These are phyloP conservation scores for Colletotrichum sidae DNA, from an alignment of 2,329 filamentous ascomycete genomes.

Conservation along the genomic window DNA sequence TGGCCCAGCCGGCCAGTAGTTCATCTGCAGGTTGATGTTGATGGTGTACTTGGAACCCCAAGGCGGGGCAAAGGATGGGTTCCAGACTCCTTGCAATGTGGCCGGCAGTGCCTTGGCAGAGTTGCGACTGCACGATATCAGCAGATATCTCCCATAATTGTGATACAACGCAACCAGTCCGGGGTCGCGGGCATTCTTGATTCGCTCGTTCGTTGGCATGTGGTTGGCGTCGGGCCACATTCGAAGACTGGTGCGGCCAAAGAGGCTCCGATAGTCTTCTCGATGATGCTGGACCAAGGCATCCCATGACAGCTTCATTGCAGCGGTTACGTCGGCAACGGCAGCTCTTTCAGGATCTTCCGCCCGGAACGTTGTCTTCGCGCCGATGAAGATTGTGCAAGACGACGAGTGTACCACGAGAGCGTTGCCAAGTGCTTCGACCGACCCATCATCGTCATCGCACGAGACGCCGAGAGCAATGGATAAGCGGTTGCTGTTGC, in stretches of 20 bases:
- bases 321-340: conserved; percentile 40
- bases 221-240: conserved; percentile 41
- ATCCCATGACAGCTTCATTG: conserved; percentile 39
- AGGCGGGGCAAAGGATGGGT: conserved; percentile 50
- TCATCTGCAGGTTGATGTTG: conserved; percentile 57
- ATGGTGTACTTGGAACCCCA: conserved; percentile 58
- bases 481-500: conserved; percentile 46
- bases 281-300: conserved; percentile 38
- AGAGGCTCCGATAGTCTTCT: conserved; percentile 40
- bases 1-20: conserved; percentile 52
- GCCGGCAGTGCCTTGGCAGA: conserved; percentile 47
- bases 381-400: conserved; percentile 51
- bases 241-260: conserved; percentile 39
- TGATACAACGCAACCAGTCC: conserved; percentile 40
- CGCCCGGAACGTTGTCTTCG: conserved; percentile 53
- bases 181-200: conserved; percentile 38
- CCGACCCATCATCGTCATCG: conserved; percentile 42
- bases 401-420: conserved; percentile 50
- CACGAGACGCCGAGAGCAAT: conserved; percentile 45
- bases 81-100: conserved; percentile 59
- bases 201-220: conserved; percentile 38
- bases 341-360: conserved; percentile 43
- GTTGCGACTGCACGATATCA: conserved; percentile 38
- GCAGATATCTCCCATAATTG: conserved; percentile 39
- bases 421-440: conserved; percentile 48